These are phyloP conservation scores for Sarcodon aspratus DNA, from an alignment of 768 basidiomycete species.

Conservation along the genomic window DNA sequence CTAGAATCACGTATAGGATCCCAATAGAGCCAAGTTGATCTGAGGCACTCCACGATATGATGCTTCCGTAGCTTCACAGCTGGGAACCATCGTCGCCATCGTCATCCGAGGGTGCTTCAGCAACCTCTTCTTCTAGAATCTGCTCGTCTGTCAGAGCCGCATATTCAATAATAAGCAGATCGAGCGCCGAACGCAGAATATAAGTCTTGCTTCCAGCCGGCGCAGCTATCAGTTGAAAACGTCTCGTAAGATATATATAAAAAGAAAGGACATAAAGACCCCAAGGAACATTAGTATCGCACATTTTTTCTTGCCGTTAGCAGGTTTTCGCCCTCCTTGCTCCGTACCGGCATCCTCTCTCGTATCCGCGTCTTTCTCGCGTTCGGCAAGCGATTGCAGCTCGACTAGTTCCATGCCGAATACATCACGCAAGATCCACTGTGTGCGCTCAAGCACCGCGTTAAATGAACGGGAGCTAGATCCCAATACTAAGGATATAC, in stretches of 20 bases:
- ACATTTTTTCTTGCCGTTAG: conserved; percentile 58
- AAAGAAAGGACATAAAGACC: neutral
- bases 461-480: conserved; percentile 47
- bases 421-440: conserved; percentile 45
- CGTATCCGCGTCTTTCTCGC: conserved; percentile 30
- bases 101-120: conserved; percentile 36
- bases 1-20: conserved; percentile 70
- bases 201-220: conserved; percentile 65
- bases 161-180: conserved; percentile 47
- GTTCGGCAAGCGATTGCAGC: conserved; percentile 48
- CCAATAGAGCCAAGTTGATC: conserved; percentile 66
- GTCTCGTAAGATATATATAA: neutral
- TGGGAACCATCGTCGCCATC: conserved; percentile 36
- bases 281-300: conserved; percentile 1
- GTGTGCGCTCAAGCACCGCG: conserved; percentile 51
- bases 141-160: conserved; percentile 39
- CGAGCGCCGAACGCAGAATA: conserved; percentile 68
- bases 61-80: conserved; percentile 45
- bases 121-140: conserved; percentile 33
- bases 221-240: conserved; percentile 25
- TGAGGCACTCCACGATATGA: conserved; percentile 59
- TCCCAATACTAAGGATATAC: conserved; percentile 32
- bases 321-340: conserved; percentile 29
- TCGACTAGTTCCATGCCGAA: conserved; percentile 85
- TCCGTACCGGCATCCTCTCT: conserved; percentile 23